Evolutionary conservation across 768 basidiomycete species (phyloP).

Genomic region (Termitomyces sp.): DNA sequence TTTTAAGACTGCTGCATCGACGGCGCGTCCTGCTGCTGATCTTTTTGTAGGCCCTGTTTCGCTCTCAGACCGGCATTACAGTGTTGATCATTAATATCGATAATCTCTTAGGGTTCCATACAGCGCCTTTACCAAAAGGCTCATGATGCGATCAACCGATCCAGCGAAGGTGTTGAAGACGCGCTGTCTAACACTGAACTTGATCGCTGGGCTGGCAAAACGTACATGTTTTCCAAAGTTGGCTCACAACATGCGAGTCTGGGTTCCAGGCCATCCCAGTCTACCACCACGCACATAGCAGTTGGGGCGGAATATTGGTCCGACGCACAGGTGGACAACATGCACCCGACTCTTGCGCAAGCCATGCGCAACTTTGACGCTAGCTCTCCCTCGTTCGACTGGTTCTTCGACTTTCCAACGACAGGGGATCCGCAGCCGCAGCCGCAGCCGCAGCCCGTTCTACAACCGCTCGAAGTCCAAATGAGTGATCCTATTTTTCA

Average conservation of each 20-base stretch:
- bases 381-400: conserved; percentile 21
- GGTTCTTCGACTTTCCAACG: conserved; percentile 27
- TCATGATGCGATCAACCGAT: conserved; percentile 36
- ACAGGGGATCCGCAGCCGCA: too few species aligned
- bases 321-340: conserved; percentile 16
- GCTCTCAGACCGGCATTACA: neutral
- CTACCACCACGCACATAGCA: conserved; percentile 1
- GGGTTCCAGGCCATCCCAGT: conserved; percentile 3
- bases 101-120: conserved; percentile 38
- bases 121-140: conserved; percentile 42
- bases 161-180: conserved; percentile 24
- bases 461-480: conserved; percentile 9
- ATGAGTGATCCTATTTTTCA: conserved; percentile 11
- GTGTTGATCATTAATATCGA: conserved; percentile 2
- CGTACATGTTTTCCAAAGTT: conserved; percentile 36
- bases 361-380: conserved; percentile 38
- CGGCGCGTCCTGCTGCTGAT: conserved; percentile 44
- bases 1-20: conserved; percentile 47
- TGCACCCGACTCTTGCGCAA: conserved; percentile 54
- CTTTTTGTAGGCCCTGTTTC: conserved; percentile 35
- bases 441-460: neutral
- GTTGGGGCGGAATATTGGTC: conserved; percentile 16
- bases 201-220: conserved; percentile 56
- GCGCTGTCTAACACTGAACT: conserved; percentile 47
- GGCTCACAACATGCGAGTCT: conserved; percentile 7